A percentile compares a stretch with the other conserved stretches of the same genome.
Evolutionary conservation across 2,329 filamentous ascomycete species (phyloP).

Genomic region (Zymoseptoria passerinii): DNA sequence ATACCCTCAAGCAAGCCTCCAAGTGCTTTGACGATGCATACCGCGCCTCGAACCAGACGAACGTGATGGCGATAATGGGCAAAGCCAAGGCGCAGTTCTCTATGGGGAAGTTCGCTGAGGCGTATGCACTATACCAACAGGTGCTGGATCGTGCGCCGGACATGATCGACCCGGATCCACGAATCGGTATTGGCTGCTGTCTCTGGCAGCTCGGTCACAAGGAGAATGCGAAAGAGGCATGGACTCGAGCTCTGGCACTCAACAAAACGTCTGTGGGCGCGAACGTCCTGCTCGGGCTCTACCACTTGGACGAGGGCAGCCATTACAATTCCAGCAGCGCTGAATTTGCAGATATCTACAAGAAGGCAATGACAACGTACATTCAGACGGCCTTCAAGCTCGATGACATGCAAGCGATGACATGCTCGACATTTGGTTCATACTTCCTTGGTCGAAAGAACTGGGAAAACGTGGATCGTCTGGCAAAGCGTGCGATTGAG

Average conservation of each 20-base stretch:
- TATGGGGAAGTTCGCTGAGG: slow-evolving; percentile 75
- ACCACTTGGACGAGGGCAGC: slow-evolving; percentile 79
- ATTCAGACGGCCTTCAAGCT: slow-evolving; percentile 90
- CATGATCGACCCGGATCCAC: slow-evolving; percentile 83
- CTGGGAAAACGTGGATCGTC: slow-evolving; percentile 70
- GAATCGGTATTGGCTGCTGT: slow-evolving; percentile 93
- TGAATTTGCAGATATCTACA: slow-evolving; percentile 77
- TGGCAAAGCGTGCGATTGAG: slow-evolving; percentile 89
- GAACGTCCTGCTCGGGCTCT: slow-evolving; percentile 81
- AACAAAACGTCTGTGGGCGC: slow-evolving; percentile 79
- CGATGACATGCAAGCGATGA: slow-evolving; percentile 82
- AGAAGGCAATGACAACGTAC: slow-evolving; percentile 88
- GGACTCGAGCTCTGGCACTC: slow-evolving; percentile 79
- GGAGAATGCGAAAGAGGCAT: slow-evolving; percentile 81
- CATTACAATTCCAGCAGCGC: slow-evolving; percentile 75
- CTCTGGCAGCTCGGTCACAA: slow-evolving; percentile 95
- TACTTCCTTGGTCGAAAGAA: slow-evolving; percentile 83
- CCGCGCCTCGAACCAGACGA: slow-evolving; percentile 72
- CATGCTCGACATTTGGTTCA: slow-evolving; percentile 79
- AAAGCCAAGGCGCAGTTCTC: slow-evolving; percentile 82
- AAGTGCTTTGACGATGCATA: slow-evolving; percentile 95
- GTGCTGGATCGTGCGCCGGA: slow-evolving; percentile 78
- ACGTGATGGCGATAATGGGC: slow-evolving; percentile 86
- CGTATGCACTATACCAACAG: slow-evolving; percentile 77
- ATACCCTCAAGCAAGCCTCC: slow-evolving; percentile 73